phyloP scores from a whole-genome alignment of 2,329 filamentous ascomycete species.

The Aspergillus neoniger region DNA sequence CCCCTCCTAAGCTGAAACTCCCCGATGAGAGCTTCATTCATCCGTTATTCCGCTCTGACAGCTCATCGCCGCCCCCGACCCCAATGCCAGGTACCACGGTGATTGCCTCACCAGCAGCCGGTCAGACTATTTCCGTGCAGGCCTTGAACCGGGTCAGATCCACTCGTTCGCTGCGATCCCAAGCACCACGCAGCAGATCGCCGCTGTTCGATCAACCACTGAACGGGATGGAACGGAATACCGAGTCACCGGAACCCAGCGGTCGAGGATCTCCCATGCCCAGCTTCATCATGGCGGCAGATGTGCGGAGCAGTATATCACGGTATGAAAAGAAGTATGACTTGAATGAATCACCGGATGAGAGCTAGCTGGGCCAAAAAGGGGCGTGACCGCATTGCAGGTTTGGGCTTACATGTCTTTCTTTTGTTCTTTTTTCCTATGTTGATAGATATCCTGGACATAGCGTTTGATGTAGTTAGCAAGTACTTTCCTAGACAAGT shows the following conservation, averaged over 20 bases:
- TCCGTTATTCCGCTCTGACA: constrained; percentile 58
- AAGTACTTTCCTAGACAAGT: neutral
- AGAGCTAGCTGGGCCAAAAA: constrained; percentile 21
- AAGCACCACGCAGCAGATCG: constrained; percentile 22
- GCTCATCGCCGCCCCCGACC: constrained; percentile 54
- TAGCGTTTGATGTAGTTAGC: constrained; percentile 9
- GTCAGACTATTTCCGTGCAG: constrained; percentile 51
- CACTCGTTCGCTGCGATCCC: constrained; percentile 33
- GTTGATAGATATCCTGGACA: constrained; percentile 11
- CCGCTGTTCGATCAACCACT: constrained; percentile 19
- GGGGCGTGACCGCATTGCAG: neutral
- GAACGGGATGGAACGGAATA: constrained; percentile 14
- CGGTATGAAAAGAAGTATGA: constrained; percentile 30
- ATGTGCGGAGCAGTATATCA: constrained; percentile 27
- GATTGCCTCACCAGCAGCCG: constrained; percentile 56
- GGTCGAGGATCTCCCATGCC: constrained; percentile 10
- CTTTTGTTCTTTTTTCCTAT: constrained; percentile 1
- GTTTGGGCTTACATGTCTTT: constrained; percentile 11
- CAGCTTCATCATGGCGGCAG: constrained; percentile 22
- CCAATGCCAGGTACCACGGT: constrained; percentile 57
- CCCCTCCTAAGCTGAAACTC: constrained; percentile 22
- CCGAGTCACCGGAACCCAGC: constrained; percentile 8
- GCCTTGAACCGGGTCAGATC: constrained; percentile 41
- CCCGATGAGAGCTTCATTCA: constrained; percentile 57
- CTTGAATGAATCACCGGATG: constrained; percentile 32